Evolutionary conservation across 441 rosid genomes (phyloP).

Genomic region (Omphalea diandra): DNA sequence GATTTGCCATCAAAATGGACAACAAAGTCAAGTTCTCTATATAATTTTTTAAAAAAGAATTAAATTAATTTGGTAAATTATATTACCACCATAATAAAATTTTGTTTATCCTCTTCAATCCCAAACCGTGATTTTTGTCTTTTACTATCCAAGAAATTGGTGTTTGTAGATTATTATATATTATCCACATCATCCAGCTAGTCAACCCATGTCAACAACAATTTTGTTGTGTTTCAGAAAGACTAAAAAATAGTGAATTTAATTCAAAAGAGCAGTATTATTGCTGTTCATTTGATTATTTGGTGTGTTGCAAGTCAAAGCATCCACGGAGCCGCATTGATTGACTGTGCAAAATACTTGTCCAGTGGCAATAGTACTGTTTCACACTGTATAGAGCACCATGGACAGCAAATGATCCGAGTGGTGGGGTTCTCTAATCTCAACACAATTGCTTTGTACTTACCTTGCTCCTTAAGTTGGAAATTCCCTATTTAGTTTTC

Average conservation of each 20-base stretch:
- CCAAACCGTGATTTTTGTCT: too few species aligned
- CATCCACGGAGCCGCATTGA: slow-evolving; percentile 54
- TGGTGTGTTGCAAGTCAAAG: slow-evolving; percentile 31
- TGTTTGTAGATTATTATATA: too few species aligned
- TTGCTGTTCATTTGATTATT: slow-evolving; percentile 31
- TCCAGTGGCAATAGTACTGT: slow-evolving; percentile 12
- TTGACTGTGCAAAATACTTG: slow-evolving; percentile 50
- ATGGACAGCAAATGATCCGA: slow-evolving; percentile 4
- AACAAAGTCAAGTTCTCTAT: slow-evolving; percentile 15
- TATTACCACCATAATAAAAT: slow-evolving; percentile 2
- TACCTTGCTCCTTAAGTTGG: not conserved
- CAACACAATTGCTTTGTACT: not conserved
- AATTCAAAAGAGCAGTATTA: slow-evolving; percentile 15
- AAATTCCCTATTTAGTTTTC: not conserved
- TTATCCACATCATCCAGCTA: slow-evolving; percentile 2
- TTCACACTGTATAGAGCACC: not conserved
- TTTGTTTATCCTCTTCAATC: not conserved
- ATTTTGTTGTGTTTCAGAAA: not conserved
- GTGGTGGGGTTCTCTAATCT: not conserved
- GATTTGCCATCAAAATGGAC: slow-evolving; percentile 38
- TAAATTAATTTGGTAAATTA: not conserved
- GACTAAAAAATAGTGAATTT: not conserved
- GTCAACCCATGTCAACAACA: slow-evolving; percentile 11
- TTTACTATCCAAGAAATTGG: too few species aligned
- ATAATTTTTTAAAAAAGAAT: too few species aligned